Evolutionary conservation across 2,329 filamentous ascomycete genomes (phyloP), one percentile per base, ranked within the genome.

Genomic region (Rhexocercosporidium sp.): DNA sequence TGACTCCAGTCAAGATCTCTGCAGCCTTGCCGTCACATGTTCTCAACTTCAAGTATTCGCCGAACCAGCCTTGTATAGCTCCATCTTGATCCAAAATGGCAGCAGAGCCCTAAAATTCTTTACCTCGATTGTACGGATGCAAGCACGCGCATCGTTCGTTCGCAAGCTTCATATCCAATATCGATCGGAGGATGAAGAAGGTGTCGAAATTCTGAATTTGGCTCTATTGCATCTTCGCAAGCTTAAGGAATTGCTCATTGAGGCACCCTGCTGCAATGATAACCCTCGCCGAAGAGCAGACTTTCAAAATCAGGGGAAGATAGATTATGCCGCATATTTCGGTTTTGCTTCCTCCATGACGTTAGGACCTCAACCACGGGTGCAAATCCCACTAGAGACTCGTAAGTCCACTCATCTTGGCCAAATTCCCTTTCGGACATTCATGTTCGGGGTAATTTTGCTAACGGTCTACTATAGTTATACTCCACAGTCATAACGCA

Each of bases 201-300:
- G 61, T n/a, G 41, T 63, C 22, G 47, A 54, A 29, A 44, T 46
- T 2, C 12, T 63, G 49, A 56, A 63, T 22, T 11, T 44, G 16
- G 34, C 20, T 7, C 49, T 63, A 34, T 29, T 7, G 16, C 25
- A 39, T 2, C 34, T 63, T 9, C 27, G 3, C 16, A 25, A 41
- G 16, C 29, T 63, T 3, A 37, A 63, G 37, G 61, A 54, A 20
- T 29, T 63, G 8, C 22, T 29, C 6, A 63, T 63, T 12, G 61
- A 63, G 34, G 34, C 47, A 29, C 61, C 61, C 20, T 63, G 61
- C 22, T 63, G 61, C 39, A 63, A 63, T 47, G 61, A 63, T 46
- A 46, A 49, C 8, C 49, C 41, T 31, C 22, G 49, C 31, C 8
- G 18, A 2, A 29, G 31, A 12, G 22, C 14, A 14, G 49, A 29